Conservation (phyloP, 805 yeast species). For the Torulaspora quercuum region DNA sequence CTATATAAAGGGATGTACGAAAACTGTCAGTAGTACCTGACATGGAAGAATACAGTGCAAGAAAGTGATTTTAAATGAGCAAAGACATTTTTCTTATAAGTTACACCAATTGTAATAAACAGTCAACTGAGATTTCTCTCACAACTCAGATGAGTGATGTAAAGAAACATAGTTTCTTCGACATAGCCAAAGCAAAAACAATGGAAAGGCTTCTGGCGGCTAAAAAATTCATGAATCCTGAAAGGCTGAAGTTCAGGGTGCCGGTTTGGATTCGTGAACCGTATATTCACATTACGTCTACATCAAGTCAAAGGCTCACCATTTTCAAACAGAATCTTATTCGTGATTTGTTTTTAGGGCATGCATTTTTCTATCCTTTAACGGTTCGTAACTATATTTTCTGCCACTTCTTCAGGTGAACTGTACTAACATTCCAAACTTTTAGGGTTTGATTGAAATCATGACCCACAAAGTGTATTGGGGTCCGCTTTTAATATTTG, state of each 20-base stretch:
- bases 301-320: constrained; percentile 3
- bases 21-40: too few species aligned
- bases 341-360: constrained; percentile 17
- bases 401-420: too few species aligned
- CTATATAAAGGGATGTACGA: too few species aligned
- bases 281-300: neutral
- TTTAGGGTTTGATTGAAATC: constrained; percentile 31
- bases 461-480: constrained; percentile 27
- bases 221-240: too few species aligned
- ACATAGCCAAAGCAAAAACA: too few species aligned
- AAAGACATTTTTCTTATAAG: constrained; percentile 2
- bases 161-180: too few species aligned
- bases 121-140: neutral
- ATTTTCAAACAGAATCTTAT: constrained; percentile 13
- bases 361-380: constrained; percentile 23
- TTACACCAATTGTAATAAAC: constrained; percentile 1
- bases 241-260: too few species aligned
- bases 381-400: constrained; percentile 17
- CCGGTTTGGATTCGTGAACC: constrained; percentile 1
- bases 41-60: too few species aligned
- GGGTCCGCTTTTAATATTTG: constrained; percentile 28
- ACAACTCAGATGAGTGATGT: neutral
- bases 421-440: constrained; percentile 3
- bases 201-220: too few species aligned
- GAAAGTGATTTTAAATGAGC: neutral